Percentiles rank a stretch among this genome's conserved stretches.
Conservation (phyloP, 139 green algal species). For the Marvania coccoides region DNA sequence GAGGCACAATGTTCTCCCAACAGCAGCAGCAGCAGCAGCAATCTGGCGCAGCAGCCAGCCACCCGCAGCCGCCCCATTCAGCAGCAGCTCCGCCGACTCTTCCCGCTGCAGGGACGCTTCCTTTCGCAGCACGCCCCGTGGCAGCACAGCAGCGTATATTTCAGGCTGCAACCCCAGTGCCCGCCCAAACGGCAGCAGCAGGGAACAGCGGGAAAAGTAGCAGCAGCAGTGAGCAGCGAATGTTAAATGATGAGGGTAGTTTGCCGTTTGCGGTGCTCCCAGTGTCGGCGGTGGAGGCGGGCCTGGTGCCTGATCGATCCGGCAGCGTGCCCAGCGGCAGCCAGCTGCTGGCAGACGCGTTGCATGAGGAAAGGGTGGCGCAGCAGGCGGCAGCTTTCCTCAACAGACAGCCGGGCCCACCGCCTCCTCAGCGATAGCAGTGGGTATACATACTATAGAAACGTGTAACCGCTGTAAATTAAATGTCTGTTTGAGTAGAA, state of each 20-base stretch:
- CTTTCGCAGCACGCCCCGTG: no score
- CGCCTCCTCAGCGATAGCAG: no score
- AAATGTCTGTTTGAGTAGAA: no score
- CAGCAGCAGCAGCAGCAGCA: not conserved
- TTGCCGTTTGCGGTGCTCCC: constrained; percentile 1
- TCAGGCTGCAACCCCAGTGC: not conserved
- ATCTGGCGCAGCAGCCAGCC: not conserved
- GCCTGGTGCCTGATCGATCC: constrained; percentile 7
- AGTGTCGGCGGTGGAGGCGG: constrained; percentile 15
- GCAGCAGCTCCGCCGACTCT: not conserved
- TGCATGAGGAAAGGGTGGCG: constrained; percentile 19
- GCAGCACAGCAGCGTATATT: not conserved
- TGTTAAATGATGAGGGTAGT: no score
- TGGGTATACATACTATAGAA: no score
- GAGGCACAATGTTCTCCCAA: not conserved
- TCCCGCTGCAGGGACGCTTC: not conserved
- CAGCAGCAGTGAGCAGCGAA: not conserved
- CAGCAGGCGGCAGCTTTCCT: not conserved
- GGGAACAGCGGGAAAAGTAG: not conserved
- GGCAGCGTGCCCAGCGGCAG: not conserved
- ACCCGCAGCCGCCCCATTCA: not conserved
- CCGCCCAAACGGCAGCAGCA: not conserved
- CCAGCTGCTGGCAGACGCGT: constrained; percentile 18
- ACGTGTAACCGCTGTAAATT: no score
- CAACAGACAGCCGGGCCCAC: no score